Conservation (phyloP, 371 early-diverging fungal species). For the Funneliformis caledonium region DNA sequence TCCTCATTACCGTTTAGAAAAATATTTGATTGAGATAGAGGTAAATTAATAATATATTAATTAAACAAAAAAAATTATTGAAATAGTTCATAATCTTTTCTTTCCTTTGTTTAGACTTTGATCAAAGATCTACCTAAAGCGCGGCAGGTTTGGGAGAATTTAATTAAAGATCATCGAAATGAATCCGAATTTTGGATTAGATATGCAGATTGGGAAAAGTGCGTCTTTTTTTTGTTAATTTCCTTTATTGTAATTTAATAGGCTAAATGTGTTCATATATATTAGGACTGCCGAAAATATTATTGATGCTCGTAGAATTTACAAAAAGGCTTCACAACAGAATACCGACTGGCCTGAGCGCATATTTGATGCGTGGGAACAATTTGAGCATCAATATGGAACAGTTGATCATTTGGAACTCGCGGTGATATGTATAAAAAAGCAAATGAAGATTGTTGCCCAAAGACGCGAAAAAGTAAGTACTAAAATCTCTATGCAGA, state of each 20-base stretch:
- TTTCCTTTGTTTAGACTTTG: neutral
- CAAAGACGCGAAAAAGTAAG: conserved; percentile 16
- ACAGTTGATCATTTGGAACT: conserved; percentile 12
- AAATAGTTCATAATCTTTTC: neutral
- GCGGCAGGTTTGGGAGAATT: conserved; percentile 26
- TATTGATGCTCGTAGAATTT: conserved; percentile 10
- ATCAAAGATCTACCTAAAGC: conserved; percentile 11
- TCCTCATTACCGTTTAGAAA: conserved; percentile 21
- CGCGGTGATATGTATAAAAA: conserved; percentile 3
- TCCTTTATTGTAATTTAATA: neutral
- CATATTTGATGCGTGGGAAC: conserved; percentile 34
- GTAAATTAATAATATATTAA: conserved; percentile 6
- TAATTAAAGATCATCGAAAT: neutral
- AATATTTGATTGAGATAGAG: conserved; percentile 32
- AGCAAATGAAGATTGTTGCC: conserved; percentile 3
- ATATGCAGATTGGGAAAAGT: conserved; percentile 36
- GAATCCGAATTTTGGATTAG: conserved; percentile 28
- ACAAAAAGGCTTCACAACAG: conserved; percentile 7
- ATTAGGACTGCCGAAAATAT: neutral
- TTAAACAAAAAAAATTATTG: neutral
- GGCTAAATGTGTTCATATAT: neutral
- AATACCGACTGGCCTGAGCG: conserved; percentile 39
- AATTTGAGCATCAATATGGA: conserved; percentile 33
- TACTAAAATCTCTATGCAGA: neutral
- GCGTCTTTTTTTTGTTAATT: neutral